Conservation (phyloP, 257 asterid species). For the Nemophila menziesii region DNA sequence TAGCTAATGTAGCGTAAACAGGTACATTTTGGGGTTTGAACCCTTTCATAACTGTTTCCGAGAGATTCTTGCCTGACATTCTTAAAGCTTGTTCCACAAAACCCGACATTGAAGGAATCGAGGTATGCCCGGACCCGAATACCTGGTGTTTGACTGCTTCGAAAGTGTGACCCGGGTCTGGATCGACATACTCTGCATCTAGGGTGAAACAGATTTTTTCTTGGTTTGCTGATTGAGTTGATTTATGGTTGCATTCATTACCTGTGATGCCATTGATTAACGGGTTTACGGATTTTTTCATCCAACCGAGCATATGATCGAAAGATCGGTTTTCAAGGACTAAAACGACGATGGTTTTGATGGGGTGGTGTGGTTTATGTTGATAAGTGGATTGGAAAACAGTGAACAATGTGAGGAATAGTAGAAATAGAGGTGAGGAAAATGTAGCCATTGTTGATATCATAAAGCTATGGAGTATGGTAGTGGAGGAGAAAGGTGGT, state of each 20-base stretch:
- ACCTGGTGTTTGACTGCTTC: slow-evolving; percentile 60
- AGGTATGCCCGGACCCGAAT: slow-evolving; percentile 26
- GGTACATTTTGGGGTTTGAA: slow-evolving; percentile 52
- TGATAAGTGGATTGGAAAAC: slow-evolving; percentile 18
- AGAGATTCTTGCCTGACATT: slow-evolving; percentile 29
- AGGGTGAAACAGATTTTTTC: slow-evolving; percentile 44
- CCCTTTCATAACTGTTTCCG: slow-evolving; percentile 66
- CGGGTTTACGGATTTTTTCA: slow-evolving; percentile 59
- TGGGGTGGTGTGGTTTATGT: slow-evolving; percentile 31
- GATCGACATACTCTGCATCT: slow-evolving; percentile 66
- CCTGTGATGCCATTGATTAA: slow-evolving; percentile 65
- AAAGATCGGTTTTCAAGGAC: slow-evolving; percentile 76
- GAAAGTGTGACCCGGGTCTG: slow-evolving; percentile 80
- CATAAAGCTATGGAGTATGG: no score
- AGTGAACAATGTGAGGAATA: slow-evolving; percentile 21
- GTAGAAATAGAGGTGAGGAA: slow-evolving; percentile 10
- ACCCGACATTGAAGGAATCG: slow-evolving; percentile 68
- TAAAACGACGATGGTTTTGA: slow-evolving; percentile 56
- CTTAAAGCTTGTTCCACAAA: slow-evolving; percentile 59
- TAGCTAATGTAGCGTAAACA: slow-evolving; percentile 31
- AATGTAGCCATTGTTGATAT: slow-evolving; percentile 16
- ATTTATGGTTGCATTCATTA: slow-evolving; percentile 44
- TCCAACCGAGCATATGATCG: slow-evolving; percentile 84
- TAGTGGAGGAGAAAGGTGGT: no score
- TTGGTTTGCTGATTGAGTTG: slow-evolving; percentile 14